phyloP scores from a whole-genome alignment of 768 basidiomycete species.

The Nidularia pulvinata region DNA sequence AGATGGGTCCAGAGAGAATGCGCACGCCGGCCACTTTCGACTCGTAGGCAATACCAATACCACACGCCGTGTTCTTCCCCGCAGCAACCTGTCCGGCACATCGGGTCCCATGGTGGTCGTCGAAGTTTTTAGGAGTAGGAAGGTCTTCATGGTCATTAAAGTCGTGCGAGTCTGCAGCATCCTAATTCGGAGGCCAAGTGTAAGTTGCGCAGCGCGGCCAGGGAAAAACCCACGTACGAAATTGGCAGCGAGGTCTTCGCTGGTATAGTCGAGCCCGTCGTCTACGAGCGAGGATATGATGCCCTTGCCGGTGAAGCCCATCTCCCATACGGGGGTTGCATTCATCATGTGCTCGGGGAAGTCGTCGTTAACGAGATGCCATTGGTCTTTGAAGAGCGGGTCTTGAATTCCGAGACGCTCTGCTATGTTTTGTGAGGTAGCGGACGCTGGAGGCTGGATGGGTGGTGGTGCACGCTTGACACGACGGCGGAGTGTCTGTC shows the following conservation, averaged over 20 bases:
- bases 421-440: slow-evolving; percentile 47
- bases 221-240: slow-evolving; percentile 63
- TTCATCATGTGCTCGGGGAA: slow-evolving; percentile 88
- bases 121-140: slow-evolving; percentile 83
- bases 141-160: slow-evolving; percentile 93
- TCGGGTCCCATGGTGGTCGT: slow-evolving; percentile 97
- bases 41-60: slow-evolving; percentile 90
- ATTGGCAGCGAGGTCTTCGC: slow-evolving; percentile 85
- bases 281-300: slow-evolving; percentile 90
- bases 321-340: slow-evolving; percentile 89
- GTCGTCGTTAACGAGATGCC: slow-evolving; percentile 93
- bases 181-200: slow-evolving; percentile 39
- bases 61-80: slow-evolving; percentile 89
- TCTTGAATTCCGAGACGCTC: slow-evolving; percentile 70
- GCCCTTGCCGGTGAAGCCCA: slow-evolving; percentile 86
- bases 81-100: slow-evolving; percentile 98
- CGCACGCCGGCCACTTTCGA: slow-evolving; percentile 93
- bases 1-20: slow-evolving; percentile 93
- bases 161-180: slow-evolving; percentile 87
- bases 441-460: slow-evolving; percentile 32
- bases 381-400: slow-evolving; percentile 83
- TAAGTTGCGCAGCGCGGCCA: too few relatives aligned
- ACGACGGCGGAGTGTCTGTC: slow-evolving; percentile 67
- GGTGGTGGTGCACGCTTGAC: slow-evolving; percentile 76
- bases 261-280: slow-evolving; percentile 92